Evolutionary conservation across 331 rosid genomes (phyloP), one percentile per base, ranked within the genome.

Genomic region (Rosa hybrid): DNA sequence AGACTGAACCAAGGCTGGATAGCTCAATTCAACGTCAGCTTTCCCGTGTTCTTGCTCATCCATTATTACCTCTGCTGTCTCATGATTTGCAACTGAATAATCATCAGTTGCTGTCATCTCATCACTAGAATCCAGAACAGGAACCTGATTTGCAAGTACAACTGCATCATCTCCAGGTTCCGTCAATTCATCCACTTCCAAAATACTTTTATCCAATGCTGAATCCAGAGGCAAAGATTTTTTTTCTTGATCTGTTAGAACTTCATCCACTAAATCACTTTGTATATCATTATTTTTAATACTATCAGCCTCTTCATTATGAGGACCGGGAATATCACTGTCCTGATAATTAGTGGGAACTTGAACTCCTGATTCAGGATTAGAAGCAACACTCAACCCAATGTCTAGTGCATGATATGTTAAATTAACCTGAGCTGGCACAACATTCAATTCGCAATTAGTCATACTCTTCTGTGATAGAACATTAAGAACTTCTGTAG

Each of bases 41-140:
- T 80, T 80, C 78, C 59, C 90, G 5, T 70, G 67, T 68, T 69
- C 76, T 73, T 84, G 73, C 78, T 90, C 90, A 63, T 86, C 90
- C 87, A 81, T 72, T 20, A 39, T 74, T 78, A 64, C 84, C 53
- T 87, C 89, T 14, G 74, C 45, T 34, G 78, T 64, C 45, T 50
- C 41, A 10, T 30, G 72, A 44, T 65, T 76, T 63, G 83, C 82
- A 80, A 62, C 81, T 20, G 81, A 74, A 67, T 68, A 78, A 87
- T 78, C 81, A 78, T 39, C 78, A 53, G 81, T 83, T 6, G 27
- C 71, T 16, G 30, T 64, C 82, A 49, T 81, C 73, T 57, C 74
- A 49, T 75, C 82, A 73, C 45, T 27, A 76, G 86, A 78, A 74
- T 76, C 68, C 74, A 53, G 76, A 44, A 75, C 68, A 27, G 88